Conservation (phyloP, 805 yeast genomes). For the Yarrowia alimentaria region DNA sequence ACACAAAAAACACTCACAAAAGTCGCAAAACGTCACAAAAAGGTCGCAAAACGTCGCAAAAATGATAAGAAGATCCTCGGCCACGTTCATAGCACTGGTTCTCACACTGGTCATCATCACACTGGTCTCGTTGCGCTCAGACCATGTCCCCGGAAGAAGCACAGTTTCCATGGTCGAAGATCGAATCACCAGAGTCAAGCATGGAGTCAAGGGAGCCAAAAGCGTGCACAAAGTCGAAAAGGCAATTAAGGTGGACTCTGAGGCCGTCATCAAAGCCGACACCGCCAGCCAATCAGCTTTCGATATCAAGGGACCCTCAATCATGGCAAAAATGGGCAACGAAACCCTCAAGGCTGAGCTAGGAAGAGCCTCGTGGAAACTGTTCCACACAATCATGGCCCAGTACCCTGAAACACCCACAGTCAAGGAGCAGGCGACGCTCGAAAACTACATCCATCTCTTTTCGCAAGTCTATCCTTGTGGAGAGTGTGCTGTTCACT, state of each 20-base stretch:
- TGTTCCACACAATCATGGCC: conserved; percentile 88
- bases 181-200: conserved; percentile 30
- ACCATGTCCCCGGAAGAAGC: conserved; percentile 19
- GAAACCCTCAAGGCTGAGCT: conserved; percentile 74
- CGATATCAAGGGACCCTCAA: conserved; percentile 45
- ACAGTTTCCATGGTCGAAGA: conserved; percentile 21
- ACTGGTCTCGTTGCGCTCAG: conserved; percentile 6
- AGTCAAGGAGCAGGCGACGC: conserved; percentile 57
- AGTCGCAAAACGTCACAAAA: background rate
- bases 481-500: conserved; percentile 87
- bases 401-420: conserved; percentile 86
- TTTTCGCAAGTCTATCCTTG: conserved; percentile 95
- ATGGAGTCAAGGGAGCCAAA: conserved; percentile 26
- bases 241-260: background rate
- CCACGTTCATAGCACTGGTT: conserved; percentile 10
- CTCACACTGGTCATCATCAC: conserved; percentile 23
- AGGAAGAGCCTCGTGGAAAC: conserved; percentile 89
- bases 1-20: conserved; percentile 8
- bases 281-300: background rate
- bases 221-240: background rate
- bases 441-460: conserved; percentile 60
- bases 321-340: conserved; percentile 94
- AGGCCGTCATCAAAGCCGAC: background rate
- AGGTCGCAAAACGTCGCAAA: background rate
- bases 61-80: conserved; percentile 21